Conservation (phyloP, 2,329 filamentous ascomycete genomes). For the Claviceps cyperi region DNA sequence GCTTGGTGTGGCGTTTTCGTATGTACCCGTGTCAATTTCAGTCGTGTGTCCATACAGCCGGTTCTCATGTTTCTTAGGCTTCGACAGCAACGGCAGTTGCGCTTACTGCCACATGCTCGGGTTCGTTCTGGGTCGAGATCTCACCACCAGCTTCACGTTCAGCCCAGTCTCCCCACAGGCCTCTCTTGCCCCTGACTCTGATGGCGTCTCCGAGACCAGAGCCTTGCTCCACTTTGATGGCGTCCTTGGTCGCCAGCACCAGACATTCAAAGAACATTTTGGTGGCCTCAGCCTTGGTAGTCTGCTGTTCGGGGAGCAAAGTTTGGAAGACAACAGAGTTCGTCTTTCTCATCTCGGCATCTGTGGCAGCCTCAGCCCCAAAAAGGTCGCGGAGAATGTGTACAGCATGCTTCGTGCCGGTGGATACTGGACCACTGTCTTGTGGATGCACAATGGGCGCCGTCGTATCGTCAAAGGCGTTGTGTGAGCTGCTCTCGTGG, state of each 20-base stretch:
- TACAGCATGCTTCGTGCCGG: slow-evolving; percentile 90
- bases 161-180: slow-evolving; percentile 95
- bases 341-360: slow-evolving; percentile 59
- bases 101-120: slow-evolving; percentile 20
- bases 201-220: slow-evolving; percentile 65
- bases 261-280: slow-evolving; percentile 99
- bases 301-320: slow-evolving; percentile 66
- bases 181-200: slow-evolving; percentile 75
- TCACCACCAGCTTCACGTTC: slow-evolving; percentile 57
- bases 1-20: slow-evolving; percentile 1
- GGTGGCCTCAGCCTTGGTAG: slow-evolving; percentile 79
- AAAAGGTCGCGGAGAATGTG: slow-evolving; percentile 86
- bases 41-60: slow-evolving; percentile 5
- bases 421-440: slow-evolving; percentile 73
- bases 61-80: slow-evolving; percentile 13
- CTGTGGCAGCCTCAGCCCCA: slow-evolving; percentile 53
- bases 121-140: slow-evolving; percentile 36
- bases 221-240: slow-evolving; percentile 87
- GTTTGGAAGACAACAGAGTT: slow-evolving; percentile 78
- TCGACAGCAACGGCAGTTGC: slow-evolving; percentile 23
- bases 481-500: slow-evolving; percentile 30
- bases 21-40: background rate
- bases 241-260: slow-evolving; percentile 93
- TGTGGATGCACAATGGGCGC: slow-evolving; percentile 63
- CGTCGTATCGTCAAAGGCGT: slow-evolving; percentile 67